Conservation (phyloP, 805 yeast species). For the Yamadazyma kitorensis region DNA sequence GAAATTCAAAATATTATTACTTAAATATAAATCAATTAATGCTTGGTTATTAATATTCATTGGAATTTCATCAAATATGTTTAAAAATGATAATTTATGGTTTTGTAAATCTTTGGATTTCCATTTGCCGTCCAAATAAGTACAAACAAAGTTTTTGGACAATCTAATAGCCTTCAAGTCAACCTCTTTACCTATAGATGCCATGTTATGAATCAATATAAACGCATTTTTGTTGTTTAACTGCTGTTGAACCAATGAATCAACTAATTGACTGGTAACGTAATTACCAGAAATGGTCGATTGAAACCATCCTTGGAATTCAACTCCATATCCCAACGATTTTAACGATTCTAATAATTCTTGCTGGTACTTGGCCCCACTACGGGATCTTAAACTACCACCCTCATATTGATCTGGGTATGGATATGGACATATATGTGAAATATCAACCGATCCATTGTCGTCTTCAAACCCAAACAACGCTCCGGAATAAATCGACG, state of each 20-base stretch:
- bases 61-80: constrained; percentile 71
- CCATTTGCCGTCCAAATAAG: constrained; percentile 58
- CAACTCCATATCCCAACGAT: constrained; percentile 59
- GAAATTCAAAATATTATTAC: constrained; percentile 12
- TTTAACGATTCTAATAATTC: constrained; percentile 62
- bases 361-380: constrained; percentile 65
- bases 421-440: constrained; percentile 72
- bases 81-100: constrained; percentile 59
- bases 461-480: constrained; percentile 71
- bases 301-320: constrained; percentile 80
- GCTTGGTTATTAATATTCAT: constrained; percentile 64
- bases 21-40: constrained; percentile 55
- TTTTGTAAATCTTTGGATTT: constrained; percentile 60
- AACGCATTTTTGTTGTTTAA: constrained; percentile 53
- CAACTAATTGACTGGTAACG: constrained; percentile 63
- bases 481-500: constrained; percentile 65
- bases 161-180: constrained; percentile 69
- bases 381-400: constrained; percentile 56
- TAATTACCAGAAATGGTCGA: constrained; percentile 67
- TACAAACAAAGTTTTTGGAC: constrained; percentile 56
- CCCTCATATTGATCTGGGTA: constrained; percentile 61
- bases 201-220: constrained; percentile 65
- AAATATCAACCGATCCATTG: constrained; percentile 44
- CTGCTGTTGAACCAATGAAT: constrained; percentile 66
- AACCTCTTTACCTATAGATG: constrained; percentile 63